Evolutionary conservation across 1,284 basidiomycete genomes (phyloP).

Genomic region (Calocybe gambosa): DNA sequence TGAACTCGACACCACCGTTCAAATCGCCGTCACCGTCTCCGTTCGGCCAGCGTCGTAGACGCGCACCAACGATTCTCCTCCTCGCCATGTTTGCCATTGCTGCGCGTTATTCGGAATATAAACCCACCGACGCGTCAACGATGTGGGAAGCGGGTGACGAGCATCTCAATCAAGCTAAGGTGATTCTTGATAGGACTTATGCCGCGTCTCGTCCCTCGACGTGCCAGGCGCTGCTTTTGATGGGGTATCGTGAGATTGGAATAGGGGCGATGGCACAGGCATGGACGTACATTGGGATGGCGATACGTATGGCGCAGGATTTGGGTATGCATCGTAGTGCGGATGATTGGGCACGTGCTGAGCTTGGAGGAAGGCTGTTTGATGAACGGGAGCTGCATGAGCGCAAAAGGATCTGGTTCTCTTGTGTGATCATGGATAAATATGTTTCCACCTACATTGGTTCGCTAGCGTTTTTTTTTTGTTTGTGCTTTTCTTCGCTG

Average conservation of each 20-base stretch:
- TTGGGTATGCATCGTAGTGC: constrained; percentile 79
- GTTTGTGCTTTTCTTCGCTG: not conserved
- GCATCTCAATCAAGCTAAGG: constrained; percentile 66
- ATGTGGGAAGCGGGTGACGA: constrained; percentile 82
- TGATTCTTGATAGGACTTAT: constrained; percentile 61
- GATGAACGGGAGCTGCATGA: constrained; percentile 63
- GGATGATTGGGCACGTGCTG: constrained; percentile 61
- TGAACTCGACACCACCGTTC: constrained; percentile 18
- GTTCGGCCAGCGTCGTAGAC: constrained; percentile 34
- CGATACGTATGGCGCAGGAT: constrained; percentile 81
- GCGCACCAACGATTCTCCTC: constrained; percentile 61
- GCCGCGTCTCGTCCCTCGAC: constrained; percentile 61
- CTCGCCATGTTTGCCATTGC: constrained; percentile 76
- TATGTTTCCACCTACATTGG: constrained; percentile 80
- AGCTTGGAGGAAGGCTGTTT: constrained; percentile 58
- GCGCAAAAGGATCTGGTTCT: constrained; percentile 76
- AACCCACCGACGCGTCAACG: constrained; percentile 41
- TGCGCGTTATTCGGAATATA: constrained; percentile 54
- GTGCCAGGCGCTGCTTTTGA: constrained; percentile 70
- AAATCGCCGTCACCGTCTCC: constrained; percentile 26
- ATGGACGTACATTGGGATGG: constrained; percentile 79
- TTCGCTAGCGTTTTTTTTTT: constrained; percentile 20
- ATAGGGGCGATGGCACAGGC: constrained; percentile 84
- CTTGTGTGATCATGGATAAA: constrained; percentile 75
- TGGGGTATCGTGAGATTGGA: constrained; percentile 80